Evolutionary conservation across 2,329 filamentous ascomycete species (phyloP).

Genomic region (Botrytis fragariae): DNA sequence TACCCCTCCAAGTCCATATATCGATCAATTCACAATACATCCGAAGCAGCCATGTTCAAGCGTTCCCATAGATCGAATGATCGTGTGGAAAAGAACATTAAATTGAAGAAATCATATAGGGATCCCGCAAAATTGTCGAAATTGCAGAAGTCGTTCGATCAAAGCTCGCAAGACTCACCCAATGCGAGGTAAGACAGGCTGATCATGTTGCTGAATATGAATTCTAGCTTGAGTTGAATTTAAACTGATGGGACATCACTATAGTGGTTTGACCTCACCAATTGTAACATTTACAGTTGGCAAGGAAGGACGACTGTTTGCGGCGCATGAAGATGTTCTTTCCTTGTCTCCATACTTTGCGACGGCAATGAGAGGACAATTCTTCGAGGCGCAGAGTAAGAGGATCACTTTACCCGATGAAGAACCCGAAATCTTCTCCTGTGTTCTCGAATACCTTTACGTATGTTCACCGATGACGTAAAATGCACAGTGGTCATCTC

Average conservation of each 20-base stretch:
- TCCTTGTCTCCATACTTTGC: slow-evolving; percentile 82
- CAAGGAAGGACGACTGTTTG: slow-evolving; percentile 82
- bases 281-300: slow-evolving; percentile 88
- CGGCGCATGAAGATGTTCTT: slow-evolving; percentile 90
- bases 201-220: slow-evolving; percentile 16
- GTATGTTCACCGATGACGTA: slow-evolving; percentile 25
- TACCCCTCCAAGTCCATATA: slow-evolving; percentile 29
- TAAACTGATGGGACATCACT: slow-evolving; percentile 21
- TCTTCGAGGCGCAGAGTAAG: slow-evolving; percentile 73
- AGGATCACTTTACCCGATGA: slow-evolving; percentile 70
- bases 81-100: slow-evolving; percentile 84
- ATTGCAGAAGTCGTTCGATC: slow-evolving; percentile 78
- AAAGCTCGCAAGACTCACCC: slow-evolving; percentile 49
- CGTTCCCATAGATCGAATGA: slow-evolving; percentile 82
- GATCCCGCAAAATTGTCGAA: slow-evolving; percentile 78
- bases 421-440: slow-evolving; percentile 91
- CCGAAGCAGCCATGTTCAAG: slow-evolving; percentile 74
- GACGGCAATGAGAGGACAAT: slow-evolving; percentile 67
- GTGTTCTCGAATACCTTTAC: slow-evolving; percentile 94
- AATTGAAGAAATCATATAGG: slow-evolving; percentile 75
- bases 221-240: not conserved
- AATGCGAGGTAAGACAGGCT: slow-evolving; percentile 46
- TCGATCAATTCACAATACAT: slow-evolving; percentile 24
- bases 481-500: not conserved
- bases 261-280: slow-evolving; percentile 52